Base-by-base conservation (phyloP, 768 basidiomycete genomes). In the Mycena albidolilacea region DNA sequence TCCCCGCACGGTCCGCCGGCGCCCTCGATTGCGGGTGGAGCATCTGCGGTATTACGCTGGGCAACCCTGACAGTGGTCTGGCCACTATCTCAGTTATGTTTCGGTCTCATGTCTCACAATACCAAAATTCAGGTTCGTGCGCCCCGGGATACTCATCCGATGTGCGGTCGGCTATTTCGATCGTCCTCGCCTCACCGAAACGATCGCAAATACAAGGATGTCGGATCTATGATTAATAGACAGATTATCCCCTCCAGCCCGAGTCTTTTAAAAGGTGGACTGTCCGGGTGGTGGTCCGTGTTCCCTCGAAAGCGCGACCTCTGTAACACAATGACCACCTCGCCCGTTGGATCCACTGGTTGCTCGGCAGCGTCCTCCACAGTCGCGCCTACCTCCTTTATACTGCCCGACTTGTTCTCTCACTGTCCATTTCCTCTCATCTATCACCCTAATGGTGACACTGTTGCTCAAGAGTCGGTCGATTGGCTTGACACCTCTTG, bases 371-470 rank as follows among this genome's bases (percentile, higher is more conserved):
- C 57, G 30, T 43, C 59, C 7, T 7, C 30, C 52, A 48, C 46
- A 55, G 19, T 50, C 35, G 30, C 58, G 21, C 60, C 70, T 14
- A 77, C 80, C 10, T 81, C 81, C 52, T 91, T 90, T 78, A 82
- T 86, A 68, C 84, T 90, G 64, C 89, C 90, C 46, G 89, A 90
- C 78, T 85, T 90, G 66, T 83, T 90, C 12, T 85, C 85, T 0
- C 85, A 89, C 66, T 90, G 89, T 79, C 82, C 76, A 11, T 90
- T 86, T 77, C 80, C 83, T 39, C 81, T 88, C 11, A 75, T 80
- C 4, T 88, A 87, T 72, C 84, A 89, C 75, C 78, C 79, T 38
- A 66, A 86, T 43, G 87, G 88, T 21, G 88, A 89, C 75, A 82
- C 80, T 6, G 77, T 88, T 30, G 88, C 88, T 4, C 78, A 80